A percentile compares a stretch with the other conserved stretches of the same genome.
phyloP scores from a whole-genome alignment of 2,329 filamentous ascomycete species.

The Talaromyces sp. region DNA sequence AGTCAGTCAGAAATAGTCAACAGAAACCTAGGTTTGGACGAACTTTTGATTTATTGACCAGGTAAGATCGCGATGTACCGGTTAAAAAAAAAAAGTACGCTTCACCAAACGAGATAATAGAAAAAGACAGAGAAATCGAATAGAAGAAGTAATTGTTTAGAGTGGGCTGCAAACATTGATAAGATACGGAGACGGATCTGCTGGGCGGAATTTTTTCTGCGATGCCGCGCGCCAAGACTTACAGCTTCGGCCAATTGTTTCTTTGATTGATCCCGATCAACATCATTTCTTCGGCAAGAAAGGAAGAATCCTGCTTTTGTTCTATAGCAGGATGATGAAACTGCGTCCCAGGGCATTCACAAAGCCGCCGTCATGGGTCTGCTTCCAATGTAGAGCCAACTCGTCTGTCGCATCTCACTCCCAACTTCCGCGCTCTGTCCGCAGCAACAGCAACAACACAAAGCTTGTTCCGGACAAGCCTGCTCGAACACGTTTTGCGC shows the following conservation, averaged over 20 bases:
- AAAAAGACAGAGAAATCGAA: not conserved
- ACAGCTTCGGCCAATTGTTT: slow-evolving; percentile 3
- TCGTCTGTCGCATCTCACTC: slow-evolving; percentile 28
- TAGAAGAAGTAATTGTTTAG: not conserved
- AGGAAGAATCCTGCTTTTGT: not conserved
- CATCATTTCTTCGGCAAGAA: not conserved
- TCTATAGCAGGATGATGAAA: slow-evolving; percentile 19
- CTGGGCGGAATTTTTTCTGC: slow-evolving; percentile 13
- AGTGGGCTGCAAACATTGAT: slow-evolving; percentile 6
- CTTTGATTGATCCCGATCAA: not conserved
- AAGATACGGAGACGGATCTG: slow-evolving; percentile 9
- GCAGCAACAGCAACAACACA: slow-evolving; percentile 29
- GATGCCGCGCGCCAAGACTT: slow-evolving; percentile 1
- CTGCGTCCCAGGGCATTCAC: not conserved
- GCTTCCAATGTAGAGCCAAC: slow-evolving; percentile 34
- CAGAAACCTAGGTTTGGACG: not conserved
- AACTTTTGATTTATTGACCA: slow-evolving; percentile 10
- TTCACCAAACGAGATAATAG: not conserved
- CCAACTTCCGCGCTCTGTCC: slow-evolving; percentile 25
- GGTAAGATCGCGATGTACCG: not conserved
- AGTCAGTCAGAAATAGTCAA: not conserved
- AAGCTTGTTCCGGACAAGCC: slow-evolving; percentile 51
- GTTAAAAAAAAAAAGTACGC: not conserved
- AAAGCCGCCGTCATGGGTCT: slow-evolving; percentile 33
- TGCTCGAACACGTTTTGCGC: slow-evolving; percentile 82